phyloP scores from a whole-genome alignment of 2,329 filamentous ascomycete genomes.

The Aspergillus sp. region DNA sequence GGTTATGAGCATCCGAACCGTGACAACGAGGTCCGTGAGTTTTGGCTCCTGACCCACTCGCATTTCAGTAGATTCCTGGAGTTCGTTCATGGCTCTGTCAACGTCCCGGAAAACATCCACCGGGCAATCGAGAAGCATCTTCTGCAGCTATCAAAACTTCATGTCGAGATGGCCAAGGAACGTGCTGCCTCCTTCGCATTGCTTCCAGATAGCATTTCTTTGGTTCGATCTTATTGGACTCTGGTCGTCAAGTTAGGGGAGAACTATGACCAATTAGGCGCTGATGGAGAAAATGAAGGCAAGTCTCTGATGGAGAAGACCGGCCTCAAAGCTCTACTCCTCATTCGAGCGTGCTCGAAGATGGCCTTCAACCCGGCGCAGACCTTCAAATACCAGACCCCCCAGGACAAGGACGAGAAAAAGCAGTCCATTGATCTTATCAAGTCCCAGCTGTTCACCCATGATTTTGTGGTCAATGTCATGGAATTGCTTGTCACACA shows the following conservation, averaged over 20 bases:
- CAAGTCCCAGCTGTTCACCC: conserved; percentile 71
- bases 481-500: conserved; percentile 82
- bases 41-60: conserved; percentile 76
- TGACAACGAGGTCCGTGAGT: conserved; percentile 70
- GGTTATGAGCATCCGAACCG: conserved; percentile 83
- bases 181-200: conserved; percentile 82
- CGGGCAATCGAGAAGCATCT: conserved; percentile 78
- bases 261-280: conserved; percentile 51
- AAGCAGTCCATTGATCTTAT: conserved; percentile 66
- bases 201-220: conserved; percentile 73
- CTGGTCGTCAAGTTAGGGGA: conserved; percentile 75
- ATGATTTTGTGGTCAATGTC: conserved; percentile 74
- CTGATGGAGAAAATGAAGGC: conserved; percentile 49
- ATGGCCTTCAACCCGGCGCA: conserved; percentile 80
- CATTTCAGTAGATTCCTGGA: conserved; percentile 76
- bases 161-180: conserved; percentile 76
- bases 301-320: conserved; percentile 70
- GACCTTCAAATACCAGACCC: conserved; percentile 78
- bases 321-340: conserved; percentile 75
- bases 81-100: conserved; percentile 59
- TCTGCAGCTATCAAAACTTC: conserved; percentile 86
- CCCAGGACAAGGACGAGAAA: conserved; percentile 74
- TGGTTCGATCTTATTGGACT: conserved; percentile 83
- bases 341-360: conserved; percentile 78
- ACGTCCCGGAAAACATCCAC: conserved; percentile 54